Evolutionary conservation across 2,329 filamentous ascomycete species (phyloP).

Genomic region (Metarhizium sp.): DNA sequence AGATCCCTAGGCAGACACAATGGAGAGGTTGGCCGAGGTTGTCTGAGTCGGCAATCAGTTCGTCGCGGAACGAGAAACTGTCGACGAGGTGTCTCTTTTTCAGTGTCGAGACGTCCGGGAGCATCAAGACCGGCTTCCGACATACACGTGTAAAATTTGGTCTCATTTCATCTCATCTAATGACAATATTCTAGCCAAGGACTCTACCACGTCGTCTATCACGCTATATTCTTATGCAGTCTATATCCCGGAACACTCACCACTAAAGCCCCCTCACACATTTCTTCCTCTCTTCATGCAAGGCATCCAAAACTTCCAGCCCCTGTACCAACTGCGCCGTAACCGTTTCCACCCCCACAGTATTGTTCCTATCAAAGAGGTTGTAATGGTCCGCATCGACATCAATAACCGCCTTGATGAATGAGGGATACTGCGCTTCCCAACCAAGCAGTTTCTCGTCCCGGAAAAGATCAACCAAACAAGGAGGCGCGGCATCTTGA

Average conservation of each 20-base stretch:
- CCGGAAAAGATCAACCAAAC: constrained; percentile 17
- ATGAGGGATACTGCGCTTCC: constrained; percentile 16
- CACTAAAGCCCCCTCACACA: not conserved
- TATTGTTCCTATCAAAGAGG: constrained; percentile 14
- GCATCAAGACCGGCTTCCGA: not conserved
- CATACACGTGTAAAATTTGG: not conserved
- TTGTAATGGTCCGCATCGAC: constrained; percentile 17
- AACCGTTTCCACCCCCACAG: constrained; percentile 6
- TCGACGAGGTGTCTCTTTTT: too few species aligned
- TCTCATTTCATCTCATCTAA: not conserved
- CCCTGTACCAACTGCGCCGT: constrained; percentile 8
- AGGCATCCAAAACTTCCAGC: constrained; percentile 6
- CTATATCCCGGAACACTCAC: not conserved
- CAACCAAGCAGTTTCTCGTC: constrained; percentile 18
- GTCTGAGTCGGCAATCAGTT: not conserved
- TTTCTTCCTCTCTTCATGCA: not conserved
- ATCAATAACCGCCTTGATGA: constrained; percentile 19
- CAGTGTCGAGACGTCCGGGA: too few species aligned
- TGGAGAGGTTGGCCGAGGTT: not conserved
- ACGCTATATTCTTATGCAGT: not conserved
- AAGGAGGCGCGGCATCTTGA: constrained; percentile 3
- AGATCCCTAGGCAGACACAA: not conserved
- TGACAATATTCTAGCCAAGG: not conserved
- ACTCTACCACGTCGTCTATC: not conserved
- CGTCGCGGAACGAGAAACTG: too few species aligned